Conservation (phyloP, 352 stramenopile species). For the Pythium rhizo-oryzae region DNA sequence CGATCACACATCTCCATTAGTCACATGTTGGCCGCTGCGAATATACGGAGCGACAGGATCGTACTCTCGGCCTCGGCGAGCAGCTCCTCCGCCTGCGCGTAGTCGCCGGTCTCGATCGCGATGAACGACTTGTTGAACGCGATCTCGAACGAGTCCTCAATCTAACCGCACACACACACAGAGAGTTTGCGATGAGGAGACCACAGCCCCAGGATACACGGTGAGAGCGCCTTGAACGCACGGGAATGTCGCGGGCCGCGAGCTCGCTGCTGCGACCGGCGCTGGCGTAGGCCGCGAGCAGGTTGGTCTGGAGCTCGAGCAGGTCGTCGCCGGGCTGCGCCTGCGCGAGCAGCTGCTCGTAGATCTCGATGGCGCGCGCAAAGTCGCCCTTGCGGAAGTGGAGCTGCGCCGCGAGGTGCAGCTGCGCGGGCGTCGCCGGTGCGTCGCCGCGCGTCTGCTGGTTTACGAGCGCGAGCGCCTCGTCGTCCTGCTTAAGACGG, state of each 20-base stretch:
- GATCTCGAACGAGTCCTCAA: constrained; percentile 78
- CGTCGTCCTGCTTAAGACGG: constrained; percentile 76
- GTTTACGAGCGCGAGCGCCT: constrained; percentile 51
- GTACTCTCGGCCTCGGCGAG: constrained; percentile 67
- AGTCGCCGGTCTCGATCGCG: constrained; percentile 68
- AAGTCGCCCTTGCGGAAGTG: constrained; percentile 73
- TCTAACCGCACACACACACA: constrained; percentile 41
- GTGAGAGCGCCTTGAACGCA: no score
- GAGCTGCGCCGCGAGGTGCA: constrained; percentile 78
- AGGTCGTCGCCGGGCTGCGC: constrained; percentile 63
- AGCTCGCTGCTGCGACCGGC: constrained; percentile 59
- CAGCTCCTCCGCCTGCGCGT: constrained; percentile 44
- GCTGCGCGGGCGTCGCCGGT: constrained; percentile 27
- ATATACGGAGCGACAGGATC: no score
- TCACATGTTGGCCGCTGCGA: no score
- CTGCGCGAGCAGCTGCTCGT: constrained; percentile 63
- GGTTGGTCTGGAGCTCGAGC: constrained; percentile 78
- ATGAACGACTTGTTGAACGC: constrained; percentile 88
- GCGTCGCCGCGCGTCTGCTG: constrained; percentile 37
- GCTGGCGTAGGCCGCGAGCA: constrained; percentile 74
- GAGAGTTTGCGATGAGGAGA: no score
- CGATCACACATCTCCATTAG: neutral
- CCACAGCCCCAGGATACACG: no score
- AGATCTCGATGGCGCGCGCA: constrained; percentile 68
- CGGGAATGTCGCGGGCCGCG: constrained; percentile 48